Evolutionary conservation across 2,329 filamentous ascomycete species (phyloP).

Genomic region (Falciphora oryzae): DNA sequence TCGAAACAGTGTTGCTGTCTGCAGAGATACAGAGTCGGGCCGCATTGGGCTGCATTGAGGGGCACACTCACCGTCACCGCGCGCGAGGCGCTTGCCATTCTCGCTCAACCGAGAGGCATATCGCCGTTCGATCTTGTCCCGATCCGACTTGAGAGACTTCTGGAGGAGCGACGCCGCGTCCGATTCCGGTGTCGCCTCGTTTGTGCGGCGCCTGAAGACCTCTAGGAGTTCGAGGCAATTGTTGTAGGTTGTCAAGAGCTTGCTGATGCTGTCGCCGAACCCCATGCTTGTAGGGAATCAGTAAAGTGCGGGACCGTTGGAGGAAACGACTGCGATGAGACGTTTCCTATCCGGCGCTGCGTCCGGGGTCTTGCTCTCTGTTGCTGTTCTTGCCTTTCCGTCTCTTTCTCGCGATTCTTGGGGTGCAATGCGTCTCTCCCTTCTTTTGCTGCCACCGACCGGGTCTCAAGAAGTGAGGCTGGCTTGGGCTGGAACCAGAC

Average conservation of each 20-base stretch:
- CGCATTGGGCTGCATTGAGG: background rate
- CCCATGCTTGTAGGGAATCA: conserved; percentile 20
- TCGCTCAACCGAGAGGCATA: conserved; percentile 37
- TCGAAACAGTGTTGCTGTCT: too few species aligned
- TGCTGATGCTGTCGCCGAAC: conserved; percentile 38
- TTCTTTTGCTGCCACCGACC: background rate
- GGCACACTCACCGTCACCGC: conserved; percentile 39
- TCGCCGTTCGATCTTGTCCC: conserved; percentile 33
- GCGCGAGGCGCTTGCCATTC: conserved; percentile 35
- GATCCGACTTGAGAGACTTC: conserved; percentile 33
- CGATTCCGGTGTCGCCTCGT: background rate
- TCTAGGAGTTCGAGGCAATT: conserved; percentile 38
- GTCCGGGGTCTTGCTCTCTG: background rate
- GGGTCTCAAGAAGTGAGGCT: background rate
- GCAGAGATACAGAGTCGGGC: background rate
- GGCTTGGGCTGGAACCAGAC: background rate
- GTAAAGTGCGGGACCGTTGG: background rate
- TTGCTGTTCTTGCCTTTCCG: background rate
- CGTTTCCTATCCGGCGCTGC: background rate
- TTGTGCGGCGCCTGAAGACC: conserved; percentile 19
- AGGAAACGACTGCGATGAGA: background rate
- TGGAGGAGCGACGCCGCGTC: conserved; percentile 25
- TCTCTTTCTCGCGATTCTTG: background rate
- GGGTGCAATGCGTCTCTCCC: background rate
- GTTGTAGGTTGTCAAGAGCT: conserved; percentile 42